phyloP scores from a whole-genome alignment of 305 asterid species.

The Plantago rigida region DNA sequence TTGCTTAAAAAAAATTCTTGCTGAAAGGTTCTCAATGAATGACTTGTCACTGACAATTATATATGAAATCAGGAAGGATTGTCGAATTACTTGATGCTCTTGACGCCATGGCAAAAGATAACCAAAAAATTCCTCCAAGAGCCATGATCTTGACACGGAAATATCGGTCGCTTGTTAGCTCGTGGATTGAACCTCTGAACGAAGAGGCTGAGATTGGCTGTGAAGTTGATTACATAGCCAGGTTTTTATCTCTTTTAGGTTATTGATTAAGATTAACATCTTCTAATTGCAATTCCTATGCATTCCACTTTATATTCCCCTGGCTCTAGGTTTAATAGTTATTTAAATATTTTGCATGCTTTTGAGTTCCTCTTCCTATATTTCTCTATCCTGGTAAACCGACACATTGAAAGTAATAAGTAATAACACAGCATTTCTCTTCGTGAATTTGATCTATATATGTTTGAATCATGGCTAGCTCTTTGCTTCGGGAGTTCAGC shows the following conservation, averaged over 20 bases:
- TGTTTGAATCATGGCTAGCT: too few species aligned
- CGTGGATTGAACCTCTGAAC: conserved; percentile 98
- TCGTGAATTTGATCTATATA: too few species aligned
- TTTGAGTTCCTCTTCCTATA: too few species aligned
- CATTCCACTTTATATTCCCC: too few species aligned
- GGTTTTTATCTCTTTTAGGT: conserved; percentile 38
- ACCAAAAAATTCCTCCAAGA: conserved; percentile 77
- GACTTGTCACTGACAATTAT: conserved; percentile 23
- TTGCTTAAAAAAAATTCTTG: too few species aligned
- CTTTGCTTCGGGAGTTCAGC: too few species aligned
- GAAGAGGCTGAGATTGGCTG: conserved; percentile 98
- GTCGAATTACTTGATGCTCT: conserved; percentile 83
- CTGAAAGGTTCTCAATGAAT: conserved; percentile 5
- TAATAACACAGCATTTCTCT: neutral
- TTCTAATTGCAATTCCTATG: conserved; percentile 4
- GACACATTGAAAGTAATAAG: conserved; percentile 2
- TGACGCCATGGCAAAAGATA: conserved; percentile 77
- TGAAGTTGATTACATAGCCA: conserved; percentile 88
- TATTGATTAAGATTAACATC: conserved; percentile 16
- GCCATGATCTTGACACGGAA: conserved; percentile 91
- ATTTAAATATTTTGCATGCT: too few species aligned
- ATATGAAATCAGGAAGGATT: conserved; percentile 56
- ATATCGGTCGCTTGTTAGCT: conserved; percentile 91
- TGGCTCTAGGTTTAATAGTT: too few species aligned
- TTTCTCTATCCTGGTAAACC: too few species aligned